phyloP scores from a whole-genome alignment of 257 asterid species.

The Pogostemon cablin region DNA sequence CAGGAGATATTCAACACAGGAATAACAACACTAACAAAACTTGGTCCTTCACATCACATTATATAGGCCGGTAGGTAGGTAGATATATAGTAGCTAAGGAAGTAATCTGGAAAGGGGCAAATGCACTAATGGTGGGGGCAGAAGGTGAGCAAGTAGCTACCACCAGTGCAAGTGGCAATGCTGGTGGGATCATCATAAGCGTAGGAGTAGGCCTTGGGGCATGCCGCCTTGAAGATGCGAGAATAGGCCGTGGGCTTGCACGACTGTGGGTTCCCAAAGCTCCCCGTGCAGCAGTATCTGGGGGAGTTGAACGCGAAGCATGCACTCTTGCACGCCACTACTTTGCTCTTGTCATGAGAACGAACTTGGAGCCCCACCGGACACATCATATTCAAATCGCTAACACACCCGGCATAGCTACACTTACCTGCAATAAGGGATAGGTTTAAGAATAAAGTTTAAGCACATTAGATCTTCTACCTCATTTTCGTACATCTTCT shows the following conservation, averaged over 20 bases:
- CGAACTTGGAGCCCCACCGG: constrained; percentile 98
- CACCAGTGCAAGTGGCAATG: constrained; percentile 86
- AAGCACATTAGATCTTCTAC: too few relatives aligned
- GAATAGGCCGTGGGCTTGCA: constrained; percentile 99
- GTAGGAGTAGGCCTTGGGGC: constrained; percentile 95
- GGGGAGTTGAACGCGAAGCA: constrained; percentile 91
- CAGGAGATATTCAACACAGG: too few relatives aligned
- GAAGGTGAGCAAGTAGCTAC: constrained; percentile 77
- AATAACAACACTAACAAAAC: too few relatives aligned
- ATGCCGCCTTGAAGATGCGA: constrained; percentile 80
- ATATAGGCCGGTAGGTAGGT: too few relatives aligned
- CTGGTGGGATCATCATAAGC: constrained; percentile 98
- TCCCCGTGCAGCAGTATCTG: constrained; percentile 91
- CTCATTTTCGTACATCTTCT: too few relatives aligned
- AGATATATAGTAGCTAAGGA: too few relatives aligned
- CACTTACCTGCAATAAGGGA: constrained; percentile 61
- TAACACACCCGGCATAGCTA: constrained; percentile 86
- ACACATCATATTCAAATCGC: constrained; percentile 82
- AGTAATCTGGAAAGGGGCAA: too few relatives aligned
- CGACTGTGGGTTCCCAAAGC: constrained; percentile 73
- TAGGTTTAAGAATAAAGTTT: too few relatives aligned
- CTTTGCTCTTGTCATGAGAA: constrained; percentile 70
- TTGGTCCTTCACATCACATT: too few relatives aligned
- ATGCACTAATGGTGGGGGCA: constrained; percentile 71
- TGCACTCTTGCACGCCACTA: constrained; percentile 92